A percentile compares a stretch with the other conserved stretches of the same genome.
Evolutionary conservation across 1,284 basidiomycete species (phyloP).

Genomic region (Boletellus sp.): DNA sequence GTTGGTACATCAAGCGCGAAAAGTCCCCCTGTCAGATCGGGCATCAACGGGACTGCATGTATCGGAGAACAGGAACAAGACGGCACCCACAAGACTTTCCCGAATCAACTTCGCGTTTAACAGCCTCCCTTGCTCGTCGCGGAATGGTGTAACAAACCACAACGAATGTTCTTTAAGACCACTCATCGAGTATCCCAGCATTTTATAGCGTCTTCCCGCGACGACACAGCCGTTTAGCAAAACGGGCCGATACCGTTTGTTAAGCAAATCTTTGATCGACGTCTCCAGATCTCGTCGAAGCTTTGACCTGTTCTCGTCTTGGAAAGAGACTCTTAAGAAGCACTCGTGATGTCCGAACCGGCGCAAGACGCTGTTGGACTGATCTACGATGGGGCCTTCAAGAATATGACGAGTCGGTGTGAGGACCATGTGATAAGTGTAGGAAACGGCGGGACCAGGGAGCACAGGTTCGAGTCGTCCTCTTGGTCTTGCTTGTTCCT

Average conservation of each 20-base stretch:
- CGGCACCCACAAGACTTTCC: conserved; percentile 29
- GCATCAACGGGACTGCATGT: conserved; percentile 5
- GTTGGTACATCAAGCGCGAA: conserved; percentile 32
- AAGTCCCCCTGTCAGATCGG: conserved; percentile 36
- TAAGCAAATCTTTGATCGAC: conserved; percentile 43
- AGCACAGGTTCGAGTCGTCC: conserved; percentile 22
- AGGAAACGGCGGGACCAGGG: conserved; percentile 22
- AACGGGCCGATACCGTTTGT: conserved; percentile 40
- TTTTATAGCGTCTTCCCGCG: conserved; percentile 51
- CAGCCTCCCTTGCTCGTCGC: conserved; percentile 14
- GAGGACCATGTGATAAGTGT: conserved; percentile 43
- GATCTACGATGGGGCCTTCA: conserved; percentile 56
- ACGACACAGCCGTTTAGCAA: conserved; percentile 47
- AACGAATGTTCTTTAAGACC: conserved; percentile 55
- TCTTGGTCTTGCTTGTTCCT: conserved; percentile 24
- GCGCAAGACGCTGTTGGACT: conserved; percentile 58
- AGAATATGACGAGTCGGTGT: conserved; percentile 49
- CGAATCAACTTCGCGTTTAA: conserved; percentile 33
- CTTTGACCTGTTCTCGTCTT: conserved; percentile 54
- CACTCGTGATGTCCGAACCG: conserved; percentile 45
- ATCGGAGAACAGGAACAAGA: not conserved
- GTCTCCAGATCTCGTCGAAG: conserved; percentile 48
- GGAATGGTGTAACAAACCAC: conserved; percentile 55
- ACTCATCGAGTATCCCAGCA: conserved; percentile 62
- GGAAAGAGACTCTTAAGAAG: conserved; percentile 64